These are phyloP conservation scores for Skeletonema grethae DNA, from an alignment of 108 stramenopile species.

Conservation along the genomic window DNA sequence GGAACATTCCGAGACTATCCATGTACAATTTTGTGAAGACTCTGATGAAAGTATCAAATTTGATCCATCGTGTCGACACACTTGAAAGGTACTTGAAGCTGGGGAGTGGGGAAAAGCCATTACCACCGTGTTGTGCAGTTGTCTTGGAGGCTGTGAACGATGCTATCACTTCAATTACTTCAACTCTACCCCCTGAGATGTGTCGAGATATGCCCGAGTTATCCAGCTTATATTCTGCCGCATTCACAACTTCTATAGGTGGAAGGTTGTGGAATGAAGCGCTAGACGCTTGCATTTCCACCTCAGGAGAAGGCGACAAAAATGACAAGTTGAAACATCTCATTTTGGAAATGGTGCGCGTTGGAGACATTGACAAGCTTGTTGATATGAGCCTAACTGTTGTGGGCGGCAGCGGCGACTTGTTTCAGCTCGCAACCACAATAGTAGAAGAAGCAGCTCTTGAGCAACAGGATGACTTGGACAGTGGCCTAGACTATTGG, in stretches of 20 bases:
- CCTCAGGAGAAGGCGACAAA: slow-evolving; percentile 44
- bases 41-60: slow-evolving; percentile 31
- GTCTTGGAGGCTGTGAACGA: slow-evolving; percentile 33
- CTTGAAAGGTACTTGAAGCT: slow-evolving; percentile 17
- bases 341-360: slow-evolving; percentile 78
- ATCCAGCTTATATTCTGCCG: slow-evolving; percentile 54
- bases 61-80: slow-evolving; percentile 31
- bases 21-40: slow-evolving; percentile 26
- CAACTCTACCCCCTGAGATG: slow-evolving; percentile 9
- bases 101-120: not conserved
- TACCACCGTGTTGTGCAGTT: slow-evolving; percentile 25
- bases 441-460: slow-evolving; percentile 49
- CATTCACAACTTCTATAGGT: slow-evolving; percentile 59
- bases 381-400: slow-evolving; percentile 58
- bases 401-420: slow-evolving; percentile 53
- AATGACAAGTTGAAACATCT: slow-evolving; percentile 53
- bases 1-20: slow-evolving; percentile 5
- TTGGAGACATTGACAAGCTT: slow-evolving; percentile 65
- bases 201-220: slow-evolving; percentile 56
- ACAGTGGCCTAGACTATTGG: slow-evolving; percentile 59
- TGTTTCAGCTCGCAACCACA: slow-evolving; percentile 69
- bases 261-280: slow-evolving; percentile 72
- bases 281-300: slow-evolving; percentile 58
- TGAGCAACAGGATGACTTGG: slow-evolving; percentile 4
- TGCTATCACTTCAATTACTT: slow-evolving; percentile 21